Percentiles rank a stretch among this genome's conserved stretches.
Conservation (phyloP, 1,284 basidiomycete species). For the Malassezia japonica region DNA sequence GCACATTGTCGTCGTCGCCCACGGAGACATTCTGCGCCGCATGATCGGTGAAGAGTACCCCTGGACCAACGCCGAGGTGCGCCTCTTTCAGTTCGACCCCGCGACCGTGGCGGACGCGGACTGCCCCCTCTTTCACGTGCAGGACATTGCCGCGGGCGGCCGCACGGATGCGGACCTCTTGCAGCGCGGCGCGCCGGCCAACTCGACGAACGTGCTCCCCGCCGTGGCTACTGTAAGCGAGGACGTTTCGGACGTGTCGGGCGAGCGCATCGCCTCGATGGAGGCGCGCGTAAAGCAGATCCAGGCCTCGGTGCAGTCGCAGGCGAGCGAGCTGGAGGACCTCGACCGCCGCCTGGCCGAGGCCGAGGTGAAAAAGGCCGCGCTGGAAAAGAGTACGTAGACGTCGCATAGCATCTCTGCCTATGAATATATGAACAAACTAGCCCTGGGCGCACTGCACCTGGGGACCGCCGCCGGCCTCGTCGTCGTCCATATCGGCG, state of each 20-base stretch:
- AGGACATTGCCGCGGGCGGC: slow-evolving; percentile 31
- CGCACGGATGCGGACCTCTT: not conserved
- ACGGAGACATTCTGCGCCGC: slow-evolving; percentile 45
- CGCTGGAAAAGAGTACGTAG: slow-evolving; percentile 19
- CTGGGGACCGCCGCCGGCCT: slow-evolving; percentile 45
- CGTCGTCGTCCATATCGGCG: slow-evolving; percentile 67
- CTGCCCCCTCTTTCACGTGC: slow-evolving; percentile 26
- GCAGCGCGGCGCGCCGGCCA: too few relatives aligned
- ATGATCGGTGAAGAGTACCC: slow-evolving; percentile 24
- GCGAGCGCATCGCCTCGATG: slow-evolving; percentile 22
- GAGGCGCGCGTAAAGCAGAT: slow-evolving; percentile 29
- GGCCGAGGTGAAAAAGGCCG: slow-evolving; percentile 30
- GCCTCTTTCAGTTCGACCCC: slow-evolving; percentile 36
- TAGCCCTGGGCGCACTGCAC: slow-evolving; percentile 43
- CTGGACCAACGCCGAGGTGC: slow-evolving; percentile 47
- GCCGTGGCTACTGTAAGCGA: too few relatives aligned
- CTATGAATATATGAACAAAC: slow-evolving; percentile 1
- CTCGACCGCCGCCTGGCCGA: slow-evolving; percentile 34
- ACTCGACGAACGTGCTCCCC: too few relatives aligned
- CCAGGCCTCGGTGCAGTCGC: slow-evolving; percentile 27
- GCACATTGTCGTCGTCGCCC: slow-evolving; percentile 43
- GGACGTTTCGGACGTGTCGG: too few relatives aligned
- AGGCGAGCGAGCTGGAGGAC: slow-evolving; percentile 34
- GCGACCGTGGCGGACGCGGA: slow-evolving; percentile 26
- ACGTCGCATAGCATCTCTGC: not conserved